Evolutionary conservation across 352 stramenopile species (phyloP).

Genomic region (Globisporangium viniferum): DNA sequence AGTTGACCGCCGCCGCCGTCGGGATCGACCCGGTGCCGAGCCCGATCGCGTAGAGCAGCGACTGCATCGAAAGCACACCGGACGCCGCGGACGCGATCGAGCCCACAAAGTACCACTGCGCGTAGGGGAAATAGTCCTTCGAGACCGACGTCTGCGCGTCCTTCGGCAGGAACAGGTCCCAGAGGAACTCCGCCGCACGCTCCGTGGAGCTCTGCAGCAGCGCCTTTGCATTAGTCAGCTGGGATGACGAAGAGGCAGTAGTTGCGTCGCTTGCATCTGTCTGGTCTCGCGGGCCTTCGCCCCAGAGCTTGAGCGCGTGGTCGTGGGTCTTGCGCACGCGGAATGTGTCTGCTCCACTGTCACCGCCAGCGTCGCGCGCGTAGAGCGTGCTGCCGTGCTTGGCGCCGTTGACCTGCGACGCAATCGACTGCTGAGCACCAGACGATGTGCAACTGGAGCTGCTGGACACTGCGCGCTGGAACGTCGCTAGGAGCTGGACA

Average conservation of each 20-base stretch:
- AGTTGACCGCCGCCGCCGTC: conserved; percentile 93
- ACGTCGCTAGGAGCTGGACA: neutral
- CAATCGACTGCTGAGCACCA: conserved; percentile 15
- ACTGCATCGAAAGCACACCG: conserved; percentile 93
- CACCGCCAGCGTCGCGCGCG: conserved; percentile 1
- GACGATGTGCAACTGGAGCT: neutral
- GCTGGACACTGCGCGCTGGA: conserved; percentile 1
- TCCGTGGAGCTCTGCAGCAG: conserved; percentile 26
- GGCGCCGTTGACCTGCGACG: conserved; percentile 35
- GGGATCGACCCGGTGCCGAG: conserved; percentile 84
- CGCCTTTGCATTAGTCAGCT: neutral
- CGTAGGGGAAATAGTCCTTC: conserved; percentile 87
- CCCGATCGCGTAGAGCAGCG: conserved; percentile 92
- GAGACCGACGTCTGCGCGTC: conserved; percentile 82
- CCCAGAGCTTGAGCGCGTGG: conserved; percentile 32
- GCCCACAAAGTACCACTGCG: conserved; percentile 78
- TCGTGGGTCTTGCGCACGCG: conserved; percentile 33
- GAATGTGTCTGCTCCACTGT: conserved; percentile 13
- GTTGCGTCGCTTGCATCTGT: no score
- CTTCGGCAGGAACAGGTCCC: conserved; percentile 89
- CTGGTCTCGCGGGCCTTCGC: neutral
- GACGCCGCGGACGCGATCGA: conserved; percentile 76
- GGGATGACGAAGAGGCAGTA: neutral
- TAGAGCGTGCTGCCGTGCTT: conserved; percentile 37
- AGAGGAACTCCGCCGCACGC: conserved; percentile 48